Conservation (phyloP, 2,329 filamentous ascomycete genomes). For the Fusarium protoensiforme region DNA sequence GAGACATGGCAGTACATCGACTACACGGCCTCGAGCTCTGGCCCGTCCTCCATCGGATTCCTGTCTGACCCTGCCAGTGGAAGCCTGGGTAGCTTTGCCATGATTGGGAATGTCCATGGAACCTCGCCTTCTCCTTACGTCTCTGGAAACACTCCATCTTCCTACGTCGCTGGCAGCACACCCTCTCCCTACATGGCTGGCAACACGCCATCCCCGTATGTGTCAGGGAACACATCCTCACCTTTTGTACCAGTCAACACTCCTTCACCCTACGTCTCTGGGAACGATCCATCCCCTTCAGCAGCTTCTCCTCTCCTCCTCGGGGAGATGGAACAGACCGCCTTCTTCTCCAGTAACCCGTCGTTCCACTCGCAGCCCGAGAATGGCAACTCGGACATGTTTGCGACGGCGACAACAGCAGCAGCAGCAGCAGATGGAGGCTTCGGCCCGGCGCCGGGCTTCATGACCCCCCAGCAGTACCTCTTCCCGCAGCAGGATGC, state of each 20-base stretch:
- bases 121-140: slow-evolving; percentile 25
- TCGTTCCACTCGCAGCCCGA: slow-evolving; percentile 42
- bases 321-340: slow-evolving; percentile 51
- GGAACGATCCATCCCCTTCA: slow-evolving; percentile 43
- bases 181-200: slow-evolving; percentile 22
- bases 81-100: slow-evolving; percentile 62
- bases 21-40: slow-evolving; percentile 48
- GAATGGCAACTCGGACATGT: slow-evolving; percentile 39
- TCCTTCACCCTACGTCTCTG: slow-evolving; percentile 27
- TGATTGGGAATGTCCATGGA: slow-evolving; percentile 53
- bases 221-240: slow-evolving; percentile 36
- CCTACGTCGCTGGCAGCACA: slow-evolving; percentile 25
- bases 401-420: slow-evolving; percentile 41
- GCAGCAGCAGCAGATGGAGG: slow-evolving; percentile 35
- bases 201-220: slow-evolving; percentile 22
- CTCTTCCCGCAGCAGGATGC: slow-evolving; percentile 50
- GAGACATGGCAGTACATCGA: slow-evolving; percentile 60
- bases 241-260: slow-evolving; percentile 17
- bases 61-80: slow-evolving; percentile 62
- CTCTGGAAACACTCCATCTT: slow-evolving; percentile 12
- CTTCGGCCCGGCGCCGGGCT: slow-evolving; percentile 47
- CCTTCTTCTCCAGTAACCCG: slow-evolving; percentile 49
- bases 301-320: slow-evolving; percentile 56
- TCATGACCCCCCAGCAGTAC: slow-evolving; percentile 53
- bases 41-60: slow-evolving; percentile 55